phyloP scores from a whole-genome alignment of 2,329 filamentous ascomycete species.

The Ceratocystis ficicola region DNA sequence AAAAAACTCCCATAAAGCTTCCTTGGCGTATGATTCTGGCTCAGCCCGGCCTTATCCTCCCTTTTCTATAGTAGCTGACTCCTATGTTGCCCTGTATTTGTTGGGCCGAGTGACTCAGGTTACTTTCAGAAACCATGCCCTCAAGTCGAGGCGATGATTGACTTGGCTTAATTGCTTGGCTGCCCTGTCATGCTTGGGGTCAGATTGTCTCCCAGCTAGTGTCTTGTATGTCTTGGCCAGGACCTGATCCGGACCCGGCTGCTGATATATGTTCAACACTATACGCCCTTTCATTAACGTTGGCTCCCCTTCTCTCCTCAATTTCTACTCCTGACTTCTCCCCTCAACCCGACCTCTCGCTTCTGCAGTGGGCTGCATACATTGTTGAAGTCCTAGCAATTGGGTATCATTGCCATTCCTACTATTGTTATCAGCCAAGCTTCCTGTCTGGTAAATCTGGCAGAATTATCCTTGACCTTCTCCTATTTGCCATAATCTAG shows the following conservation, averaged over 20 bases:
- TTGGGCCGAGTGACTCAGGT: no score
- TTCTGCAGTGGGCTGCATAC: not conserved
- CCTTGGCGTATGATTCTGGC: no score
- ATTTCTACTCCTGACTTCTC: not conserved
- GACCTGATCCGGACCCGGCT: no score
- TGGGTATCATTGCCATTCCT: not conserved
- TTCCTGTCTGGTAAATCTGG: not conserved
- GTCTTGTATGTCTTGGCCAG: no score
- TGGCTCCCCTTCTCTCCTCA: not conserved
- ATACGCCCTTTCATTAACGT: not conserved
- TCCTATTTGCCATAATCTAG: not conserved
- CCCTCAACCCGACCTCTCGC: not conserved
- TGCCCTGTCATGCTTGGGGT: no score
- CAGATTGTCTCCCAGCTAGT: no score
- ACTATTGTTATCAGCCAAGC: not conserved
- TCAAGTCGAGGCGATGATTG: no score
- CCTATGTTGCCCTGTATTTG: no score
- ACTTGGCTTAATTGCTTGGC: no score
- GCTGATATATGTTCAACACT: not conserved
- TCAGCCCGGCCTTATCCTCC: no score
- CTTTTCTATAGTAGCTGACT: no score
- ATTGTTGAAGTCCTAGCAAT: not conserved
- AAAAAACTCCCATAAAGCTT: not conserved
- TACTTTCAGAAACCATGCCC: no score
- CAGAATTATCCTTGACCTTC: not conserved